Evolutionary conservation across 129 eudicot species (phyloP), one percentile per base, ranked within the genome.

Genomic region (Artemisia argyi): DNA sequence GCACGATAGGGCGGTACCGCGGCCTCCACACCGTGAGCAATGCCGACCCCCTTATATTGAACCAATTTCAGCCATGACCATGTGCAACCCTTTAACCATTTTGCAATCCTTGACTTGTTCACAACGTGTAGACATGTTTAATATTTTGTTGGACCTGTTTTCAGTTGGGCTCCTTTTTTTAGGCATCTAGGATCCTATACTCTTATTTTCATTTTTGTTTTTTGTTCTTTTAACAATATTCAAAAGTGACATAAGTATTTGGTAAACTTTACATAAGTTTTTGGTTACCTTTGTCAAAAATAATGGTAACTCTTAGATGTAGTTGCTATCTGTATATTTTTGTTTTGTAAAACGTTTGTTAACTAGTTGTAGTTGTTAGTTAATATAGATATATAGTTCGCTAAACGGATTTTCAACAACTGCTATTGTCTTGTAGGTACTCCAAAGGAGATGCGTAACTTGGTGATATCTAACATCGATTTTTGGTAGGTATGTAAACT

Each of bases 391-490:
- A 7, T 1, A 39, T 6, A 7, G 32, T 59, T 11, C 8, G 1
- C 16, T 5, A 60, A 60, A 26, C 42, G 14, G 17, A 65, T 18
- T 10, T 28, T 53, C 16, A 69, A 26, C 64, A 30, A 16, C 10
- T 46, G 12, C 5, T 32, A 19, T 74, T 39, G 68, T 66, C 47
- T 76, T 15, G 19, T 70, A 84, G 87, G 82, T 74, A 39, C 74
- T 84, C 85, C 85, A 1, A 87, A 84, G 89, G 87, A 82, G 61
- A 71, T 42, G 50, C 30, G 80, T 16, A 46, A 49, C 79, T 69
- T 52, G 75, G 32, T 65, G 62, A 60, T 62, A 73, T 49, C 30
- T 0, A 54, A 19, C 35, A 32, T 32, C 19, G 16, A 49, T 35
- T 73, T 61, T 73, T 62, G 71, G 61, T n/a, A 22, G 17, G 4